Conservation (phyloP, 805 yeast species). For the Dipodascopsis uninucleata region DNA sequence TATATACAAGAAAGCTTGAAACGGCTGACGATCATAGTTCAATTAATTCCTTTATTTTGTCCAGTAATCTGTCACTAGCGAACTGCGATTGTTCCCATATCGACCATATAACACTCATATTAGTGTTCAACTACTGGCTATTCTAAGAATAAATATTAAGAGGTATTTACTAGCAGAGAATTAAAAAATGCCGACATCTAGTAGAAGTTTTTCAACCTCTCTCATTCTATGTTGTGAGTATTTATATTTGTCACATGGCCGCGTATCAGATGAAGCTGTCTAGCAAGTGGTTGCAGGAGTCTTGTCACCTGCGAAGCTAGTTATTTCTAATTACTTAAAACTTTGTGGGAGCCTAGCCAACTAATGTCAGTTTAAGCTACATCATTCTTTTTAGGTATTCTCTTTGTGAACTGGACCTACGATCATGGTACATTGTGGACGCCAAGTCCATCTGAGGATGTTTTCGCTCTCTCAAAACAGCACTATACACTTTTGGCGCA, state of each 20-base stretch:
- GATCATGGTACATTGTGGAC: slow-evolving; percentile 74
- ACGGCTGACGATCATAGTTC: too few species aligned
- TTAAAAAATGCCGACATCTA: slow-evolving; percentile 24
- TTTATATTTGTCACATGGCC: neutral
- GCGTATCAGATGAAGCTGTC: neutral
- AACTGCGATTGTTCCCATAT: too few species aligned
- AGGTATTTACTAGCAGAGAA: too few species aligned
- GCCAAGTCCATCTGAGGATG: slow-evolving; percentile 46
- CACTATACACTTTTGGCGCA: slow-evolving; percentile 77
- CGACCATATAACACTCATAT: too few species aligned
- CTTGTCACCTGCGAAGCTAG: too few species aligned
- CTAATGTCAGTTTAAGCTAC: slow-evolving; percentile 41
- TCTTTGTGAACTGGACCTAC: slow-evolving; percentile 77
- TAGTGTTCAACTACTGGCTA: too few species aligned
- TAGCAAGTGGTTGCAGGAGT: too few species aligned
- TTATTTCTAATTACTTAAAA: neutral
- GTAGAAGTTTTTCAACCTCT: slow-evolving; percentile 22
- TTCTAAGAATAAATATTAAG: too few species aligned
- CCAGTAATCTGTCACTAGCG: too few species aligned
- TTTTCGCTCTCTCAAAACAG: slow-evolving; percentile 56
- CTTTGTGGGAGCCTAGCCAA: neutral
- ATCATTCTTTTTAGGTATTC: slow-evolving; percentile 75
- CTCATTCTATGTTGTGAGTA: slow-evolving; percentile 22
- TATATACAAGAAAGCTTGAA: too few species aligned
- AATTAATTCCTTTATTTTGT: too few species aligned